A percentile compares a stretch with the other conserved stretches of the same genome.
Conservation (phyloP, 345 rosid genomes). For the Gynandropsis gynandra region DNA sequence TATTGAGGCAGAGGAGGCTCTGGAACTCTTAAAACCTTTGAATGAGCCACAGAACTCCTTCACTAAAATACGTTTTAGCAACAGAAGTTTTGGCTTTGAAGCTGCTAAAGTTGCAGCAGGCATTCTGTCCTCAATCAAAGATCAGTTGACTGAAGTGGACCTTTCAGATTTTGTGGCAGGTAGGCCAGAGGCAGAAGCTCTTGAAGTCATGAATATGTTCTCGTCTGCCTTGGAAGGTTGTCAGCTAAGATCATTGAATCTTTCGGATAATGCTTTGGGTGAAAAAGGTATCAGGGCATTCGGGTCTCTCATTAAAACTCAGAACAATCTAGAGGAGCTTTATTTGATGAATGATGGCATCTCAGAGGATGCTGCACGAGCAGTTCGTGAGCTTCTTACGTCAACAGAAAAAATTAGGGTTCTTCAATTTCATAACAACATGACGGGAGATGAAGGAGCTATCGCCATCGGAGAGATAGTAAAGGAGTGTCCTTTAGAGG, state of each 20-base stretch:
- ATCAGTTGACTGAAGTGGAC: conserved; percentile 71
- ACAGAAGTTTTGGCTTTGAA: conserved; percentile 73
- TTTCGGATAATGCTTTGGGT: conserved; percentile 94
- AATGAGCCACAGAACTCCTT: conserved; percentile 46
- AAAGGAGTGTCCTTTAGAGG: conserved; percentile 54
- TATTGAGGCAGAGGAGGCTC: conserved; percentile 70
- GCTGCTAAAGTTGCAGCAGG: conserved; percentile 72
- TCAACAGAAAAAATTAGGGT: conserved; percentile 61
- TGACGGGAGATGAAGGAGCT: conserved; percentile 90
- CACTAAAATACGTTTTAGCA: conserved; percentile 64
- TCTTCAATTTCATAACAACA: conserved; percentile 86
- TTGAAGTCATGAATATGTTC: conserved; percentile 70
- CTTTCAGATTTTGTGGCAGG: conserved; percentile 88
- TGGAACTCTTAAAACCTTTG: conserved; percentile 53
- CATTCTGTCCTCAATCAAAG: conserved; percentile 53
- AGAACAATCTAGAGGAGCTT: conserved; percentile 67
- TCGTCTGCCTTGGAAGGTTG: conserved; percentile 73
- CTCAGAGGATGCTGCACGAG: conserved; percentile 86
- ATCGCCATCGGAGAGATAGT: conserved; percentile 63
- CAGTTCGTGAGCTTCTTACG: conserved; percentile 71
- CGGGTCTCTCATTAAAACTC: conserved; percentile 58
- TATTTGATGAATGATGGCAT: conserved; percentile 84
- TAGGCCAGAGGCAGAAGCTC: conserved; percentile 73
- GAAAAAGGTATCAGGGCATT: conserved; percentile 88
- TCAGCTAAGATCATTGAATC: conserved; percentile 52